phyloP scores from a whole-genome alignment of 768 basidiomycete species.

The Lactarius deliciosus region DNA sequence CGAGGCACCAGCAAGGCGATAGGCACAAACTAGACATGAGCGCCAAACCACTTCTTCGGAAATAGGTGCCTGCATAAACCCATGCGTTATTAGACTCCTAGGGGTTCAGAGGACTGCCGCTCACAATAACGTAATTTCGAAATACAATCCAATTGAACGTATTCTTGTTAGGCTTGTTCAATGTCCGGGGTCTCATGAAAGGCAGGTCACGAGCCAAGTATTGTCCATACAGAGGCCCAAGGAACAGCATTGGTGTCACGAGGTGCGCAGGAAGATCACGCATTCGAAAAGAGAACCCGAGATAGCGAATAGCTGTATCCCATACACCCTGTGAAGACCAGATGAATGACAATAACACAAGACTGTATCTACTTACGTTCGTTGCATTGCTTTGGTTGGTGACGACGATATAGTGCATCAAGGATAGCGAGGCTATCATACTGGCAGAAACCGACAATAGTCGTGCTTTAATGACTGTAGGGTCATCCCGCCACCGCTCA shows the following conservation, averaged over 20 bases:
- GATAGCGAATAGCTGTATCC: conserved; percentile 30
- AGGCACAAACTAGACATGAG: conserved; percentile 74
- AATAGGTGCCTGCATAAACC: conserved; percentile 67
- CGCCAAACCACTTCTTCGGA: conserved; percentile 94
- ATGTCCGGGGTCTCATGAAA: conserved; percentile 51
- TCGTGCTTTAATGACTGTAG: conserved; percentile 79
- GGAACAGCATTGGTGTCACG: conserved; percentile 69
- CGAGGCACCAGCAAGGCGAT: conserved; percentile 62
- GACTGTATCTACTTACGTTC: conserved; percentile 28
- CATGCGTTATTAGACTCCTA: not conserved
- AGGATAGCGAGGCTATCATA: conserved; percentile 55
- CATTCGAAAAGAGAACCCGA: conserved; percentile 31
- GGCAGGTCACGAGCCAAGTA: conserved; percentile 52
- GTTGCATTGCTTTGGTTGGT: conserved; percentile 28
- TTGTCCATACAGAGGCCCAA: conserved; percentile 70
- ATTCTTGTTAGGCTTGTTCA: conserved; percentile 40
- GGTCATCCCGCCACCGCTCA: conserved; percentile 76
- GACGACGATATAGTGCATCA: conserved; percentile 49
- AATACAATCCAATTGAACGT: conserved; percentile 54
- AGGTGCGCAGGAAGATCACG: conserved; percentile 50
- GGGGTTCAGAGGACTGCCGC: conserved; percentile 27
- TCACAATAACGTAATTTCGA: conserved; percentile 65
- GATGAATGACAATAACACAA: conserved; percentile 3
- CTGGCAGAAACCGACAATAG: conserved; percentile 65
- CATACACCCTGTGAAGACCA: conserved; percentile 12